A percentile compares a stretch with the other conserved stretches of the same genome.
These are phyloP conservation scores for Trametes sp. DNA, from an alignment of 1,284 basidiomycete genomes.

Conservation along the genomic window DNA sequence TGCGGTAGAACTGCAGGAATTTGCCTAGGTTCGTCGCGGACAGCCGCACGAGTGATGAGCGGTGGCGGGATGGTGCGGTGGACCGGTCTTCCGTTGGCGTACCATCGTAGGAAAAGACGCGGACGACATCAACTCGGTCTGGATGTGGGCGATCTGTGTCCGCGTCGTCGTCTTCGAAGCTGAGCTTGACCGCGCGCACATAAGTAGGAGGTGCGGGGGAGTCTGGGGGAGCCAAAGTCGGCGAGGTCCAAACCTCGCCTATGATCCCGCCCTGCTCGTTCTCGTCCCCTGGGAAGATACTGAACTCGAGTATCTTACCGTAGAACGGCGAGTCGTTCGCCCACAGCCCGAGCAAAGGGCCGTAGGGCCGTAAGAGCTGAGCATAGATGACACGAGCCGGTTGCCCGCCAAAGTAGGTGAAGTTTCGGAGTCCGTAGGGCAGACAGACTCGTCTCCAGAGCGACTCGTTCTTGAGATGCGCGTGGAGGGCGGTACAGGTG, in stretches of 20 bases:
- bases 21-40: constrained; percentile 20
- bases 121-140: not conserved
- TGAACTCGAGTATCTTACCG: constrained; percentile 37
- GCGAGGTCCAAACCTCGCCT: constrained; percentile 35
- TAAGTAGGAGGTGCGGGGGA: constrained; percentile 23
- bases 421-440: constrained; percentile 30
- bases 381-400: constrained; percentile 34
- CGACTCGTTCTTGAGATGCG: constrained; percentile 26
- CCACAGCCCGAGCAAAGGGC: constrained; percentile 36
- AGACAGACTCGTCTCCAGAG: constrained; percentile 33
- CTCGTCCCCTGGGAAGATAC: constrained; percentile 27
- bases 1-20: constrained; percentile 34
- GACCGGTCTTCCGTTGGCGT: not conserved
- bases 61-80: constrained; percentile 12
- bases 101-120: constrained; percentile 13
- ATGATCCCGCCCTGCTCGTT: constrained; percentile 35
- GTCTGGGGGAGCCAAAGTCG: constrained; percentile 5
- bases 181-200: constrained; percentile 31
- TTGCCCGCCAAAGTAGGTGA: constrained; percentile 23
- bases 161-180: constrained; percentile 22
- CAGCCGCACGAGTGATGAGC: constrained; percentile 21
- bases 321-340: constrained; percentile 35
- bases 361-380: constrained; percentile 35
- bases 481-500: constrained; percentile 30
- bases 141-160: not conserved